Conservation (phyloP, 371 early-diverging fungal species). For the Mucor circinelloides region DNA sequence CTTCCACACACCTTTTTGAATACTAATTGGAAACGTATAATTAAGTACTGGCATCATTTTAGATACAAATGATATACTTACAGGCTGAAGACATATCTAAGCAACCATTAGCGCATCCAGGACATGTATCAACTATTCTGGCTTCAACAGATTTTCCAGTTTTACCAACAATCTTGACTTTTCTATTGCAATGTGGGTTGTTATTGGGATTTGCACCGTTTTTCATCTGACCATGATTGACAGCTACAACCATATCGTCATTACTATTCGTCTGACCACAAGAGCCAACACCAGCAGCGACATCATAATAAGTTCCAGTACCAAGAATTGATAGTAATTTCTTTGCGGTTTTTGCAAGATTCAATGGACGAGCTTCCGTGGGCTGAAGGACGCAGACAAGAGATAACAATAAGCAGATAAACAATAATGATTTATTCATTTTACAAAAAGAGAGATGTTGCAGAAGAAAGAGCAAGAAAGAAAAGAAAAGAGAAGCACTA, state of each 20-base stretch:
- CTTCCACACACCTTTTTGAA: conserved; percentile 32
- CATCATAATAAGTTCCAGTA: conserved; percentile 27
- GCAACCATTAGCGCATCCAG: conserved; percentile 52
- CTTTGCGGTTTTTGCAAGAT: conserved; percentile 3
- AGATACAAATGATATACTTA: too few species aligned
- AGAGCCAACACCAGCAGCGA: conserved; percentile 20
- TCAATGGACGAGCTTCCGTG: conserved; percentile 9
- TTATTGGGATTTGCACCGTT: conserved; percentile 42
- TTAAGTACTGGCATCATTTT: too few species aligned
- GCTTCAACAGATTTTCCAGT: conserved; percentile 44
- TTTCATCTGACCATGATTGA: conserved; percentile 22
- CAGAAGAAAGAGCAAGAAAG: neutral
- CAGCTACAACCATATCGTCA: conserved; percentile 25
- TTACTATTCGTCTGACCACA: conserved; percentile 15
- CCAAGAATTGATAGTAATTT: conserved; percentile 13
- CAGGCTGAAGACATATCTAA: conserved; percentile 53
- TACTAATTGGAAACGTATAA: conserved; percentile 7
- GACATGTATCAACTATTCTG: conserved; percentile 58
- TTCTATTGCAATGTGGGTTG: conserved; percentile 22
- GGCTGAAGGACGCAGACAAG: neutral
- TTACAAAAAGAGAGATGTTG: neutral
- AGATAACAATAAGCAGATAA: neutral
- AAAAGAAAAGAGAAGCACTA: neutral
- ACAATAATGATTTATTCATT: conserved; percentile 13
- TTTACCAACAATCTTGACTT: conserved; percentile 14